Percentiles rank a stretch among this genome's conserved stretches.
Evolutionary conservation across 257 asterid species (phyloP).

Genomic region (Ajuga chamaepitys): DNA sequence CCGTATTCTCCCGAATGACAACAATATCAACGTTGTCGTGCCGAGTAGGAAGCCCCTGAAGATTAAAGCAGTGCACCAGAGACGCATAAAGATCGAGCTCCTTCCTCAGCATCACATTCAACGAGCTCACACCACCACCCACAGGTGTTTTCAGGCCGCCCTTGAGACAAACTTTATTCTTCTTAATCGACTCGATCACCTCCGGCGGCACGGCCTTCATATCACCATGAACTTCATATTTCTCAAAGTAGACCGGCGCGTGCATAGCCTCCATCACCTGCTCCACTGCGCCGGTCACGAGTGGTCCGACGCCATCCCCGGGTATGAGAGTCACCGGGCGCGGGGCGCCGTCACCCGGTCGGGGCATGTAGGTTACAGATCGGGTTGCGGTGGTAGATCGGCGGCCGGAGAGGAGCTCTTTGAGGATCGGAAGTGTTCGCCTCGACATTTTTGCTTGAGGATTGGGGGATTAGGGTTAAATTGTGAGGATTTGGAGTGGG

Average conservation of each 20-base stretch:
- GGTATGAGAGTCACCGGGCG: conserved; percentile 80
- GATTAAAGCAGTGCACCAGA: conserved; percentile 84
- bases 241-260: conserved; percentile 90
- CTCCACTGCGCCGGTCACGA: conserved; percentile 91
- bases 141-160: conserved; percentile 91
- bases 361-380: conserved; percentile 95
- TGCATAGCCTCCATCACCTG: conserved; percentile 98
- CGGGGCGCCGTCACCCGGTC: conserved; percentile 91
- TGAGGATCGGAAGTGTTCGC: conserved; percentile 43
- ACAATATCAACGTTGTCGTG: conserved; percentile 84
- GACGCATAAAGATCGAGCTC: conserved; percentile 96
- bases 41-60: conserved; percentile 73
- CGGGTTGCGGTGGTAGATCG: conserved; percentile 38
- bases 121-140: conserved; percentile 94
- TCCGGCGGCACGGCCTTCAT: conserved; percentile 67
- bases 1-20: conserved; percentile 92
- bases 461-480: conserved; percentile 8
- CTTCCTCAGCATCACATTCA: conserved; percentile 73
- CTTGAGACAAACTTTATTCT: conserved; percentile 86
- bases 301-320: conserved; percentile 95
- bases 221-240: conserved; percentile 73
- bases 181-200: conserved; percentile 70
- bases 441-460: conserved; percentile 24
- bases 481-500: background rate
- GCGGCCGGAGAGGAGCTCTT: conserved; percentile 19